These are phyloP conservation scores for Diatrype stigma DNA, from an alignment of 2,329 filamentous ascomycete genomes.

Conservation along the genomic window DNA sequence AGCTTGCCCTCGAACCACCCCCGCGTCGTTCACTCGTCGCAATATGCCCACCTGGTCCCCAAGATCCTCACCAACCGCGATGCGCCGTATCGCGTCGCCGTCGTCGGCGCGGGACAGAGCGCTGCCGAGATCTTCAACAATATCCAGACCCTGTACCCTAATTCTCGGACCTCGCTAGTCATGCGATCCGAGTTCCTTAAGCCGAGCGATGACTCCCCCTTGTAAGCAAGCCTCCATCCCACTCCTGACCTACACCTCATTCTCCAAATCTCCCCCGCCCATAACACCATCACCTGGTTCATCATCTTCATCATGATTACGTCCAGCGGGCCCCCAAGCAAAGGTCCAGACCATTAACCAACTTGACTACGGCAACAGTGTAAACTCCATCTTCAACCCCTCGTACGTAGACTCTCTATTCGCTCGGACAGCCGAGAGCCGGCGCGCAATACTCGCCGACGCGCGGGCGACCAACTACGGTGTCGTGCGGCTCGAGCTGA, in stretches of 20 bases:
- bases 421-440: constrained; percentile 58
- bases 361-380: constrained; percentile 46
- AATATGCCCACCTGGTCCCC: constrained; percentile 66
- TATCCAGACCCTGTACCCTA: constrained; percentile 76
- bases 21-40: constrained; percentile 81
- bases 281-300: not conserved
- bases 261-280: not conserved
- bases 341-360: not conserved
- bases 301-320: not conserved
- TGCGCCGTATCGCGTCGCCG: constrained; percentile 68
- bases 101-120: constrained; percentile 86
- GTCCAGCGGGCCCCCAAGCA: too few species aligned
- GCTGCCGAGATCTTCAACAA: constrained; percentile 95
- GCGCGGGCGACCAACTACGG: constrained; percentile 91
- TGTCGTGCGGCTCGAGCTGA: constrained; percentile 84
- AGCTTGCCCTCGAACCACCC: constrained; percentile 66
- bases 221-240: constrained; percentile 63
- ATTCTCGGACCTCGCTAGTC: constrained; percentile 70
- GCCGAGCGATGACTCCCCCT: constrained; percentile 93
- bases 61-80: constrained; percentile 53
- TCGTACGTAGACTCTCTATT: constrained; percentile 76
- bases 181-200: constrained; percentile 80
- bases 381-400: constrained; percentile 96
- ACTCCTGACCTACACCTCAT: not conserved
- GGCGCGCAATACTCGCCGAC: constrained; percentile 56